These are phyloP conservation scores for Coemansia sp. DNA, from an alignment of 192 early-diverging fungal species.

Conservation along the genomic window DNA sequence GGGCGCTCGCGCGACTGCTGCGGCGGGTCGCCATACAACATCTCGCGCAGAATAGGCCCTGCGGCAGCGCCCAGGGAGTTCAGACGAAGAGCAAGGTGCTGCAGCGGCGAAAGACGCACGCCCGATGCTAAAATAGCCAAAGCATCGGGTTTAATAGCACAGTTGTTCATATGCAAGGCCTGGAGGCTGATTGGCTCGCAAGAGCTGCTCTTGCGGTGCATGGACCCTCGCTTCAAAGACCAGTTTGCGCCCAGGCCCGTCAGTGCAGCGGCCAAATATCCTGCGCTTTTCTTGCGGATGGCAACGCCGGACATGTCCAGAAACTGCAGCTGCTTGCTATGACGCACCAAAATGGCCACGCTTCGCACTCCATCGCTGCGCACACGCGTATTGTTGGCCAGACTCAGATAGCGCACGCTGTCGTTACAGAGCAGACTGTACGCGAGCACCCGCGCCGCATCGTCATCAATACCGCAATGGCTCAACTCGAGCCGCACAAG, in stretches of 20 bases:
- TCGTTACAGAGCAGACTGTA: slow-evolving; percentile 73
- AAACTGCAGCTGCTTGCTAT: slow-evolving; percentile 62
- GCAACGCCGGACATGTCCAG: slow-evolving; percentile 71
- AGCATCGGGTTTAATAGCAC: slow-evolving; percentile 46
- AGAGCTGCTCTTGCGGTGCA: slow-evolving; percentile 35
- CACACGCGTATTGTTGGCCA: slow-evolving; percentile 68
- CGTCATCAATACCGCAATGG: slow-evolving; percentile 72
- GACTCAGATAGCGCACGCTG: slow-evolving; percentile 61
- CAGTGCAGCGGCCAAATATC: slow-evolving; percentile 68
- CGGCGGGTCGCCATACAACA: slow-evolving; percentile 53
- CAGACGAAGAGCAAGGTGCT: slow-evolving; percentile 48
- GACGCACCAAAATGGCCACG: slow-evolving; percentile 69
- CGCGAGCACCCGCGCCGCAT: slow-evolving; percentile 66
- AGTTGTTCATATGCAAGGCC: slow-evolving; percentile 56
- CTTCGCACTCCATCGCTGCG: slow-evolving; percentile 75
- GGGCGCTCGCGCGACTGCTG: slow-evolving; percentile 25
- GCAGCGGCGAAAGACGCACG: slow-evolving; percentile 48
- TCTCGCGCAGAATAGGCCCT: slow-evolving; percentile 50
- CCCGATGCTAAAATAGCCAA: slow-evolving; percentile 55
- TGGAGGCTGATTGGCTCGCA: slow-evolving; percentile 45
- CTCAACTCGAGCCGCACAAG: slow-evolving; percentile 64
- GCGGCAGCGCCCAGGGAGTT: slow-evolving; percentile 43
- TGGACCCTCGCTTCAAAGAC: slow-evolving; percentile 47
- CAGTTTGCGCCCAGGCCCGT: slow-evolving; percentile 49
- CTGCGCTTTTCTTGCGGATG: slow-evolving; percentile 67